A percentile compares a stretch with the other conserved stretches of the same genome.
These are phyloP conservation scores for Hansenula lynferdii DNA, from an alignment of 1,139 yeast species.

Conservation along the genomic window DNA sequence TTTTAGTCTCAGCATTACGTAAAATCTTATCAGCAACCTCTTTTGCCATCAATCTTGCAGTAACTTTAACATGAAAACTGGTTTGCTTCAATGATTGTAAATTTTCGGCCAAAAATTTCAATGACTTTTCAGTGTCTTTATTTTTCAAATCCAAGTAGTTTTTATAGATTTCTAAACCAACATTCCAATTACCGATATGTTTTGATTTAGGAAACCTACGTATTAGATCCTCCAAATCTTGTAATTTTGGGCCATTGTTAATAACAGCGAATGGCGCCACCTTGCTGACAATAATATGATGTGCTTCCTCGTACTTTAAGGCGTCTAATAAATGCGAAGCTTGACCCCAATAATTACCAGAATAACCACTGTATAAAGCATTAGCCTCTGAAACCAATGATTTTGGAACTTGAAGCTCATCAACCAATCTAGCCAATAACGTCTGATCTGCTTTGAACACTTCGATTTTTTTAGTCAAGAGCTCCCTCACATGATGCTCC, in stretches of 20 bases:
- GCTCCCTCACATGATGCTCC: conserved; percentile 34
- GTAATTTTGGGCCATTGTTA: conserved; percentile 33
- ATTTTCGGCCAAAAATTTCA: conserved; percentile 38
- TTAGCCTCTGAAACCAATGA: conserved; percentile 45
- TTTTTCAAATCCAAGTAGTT: conserved; percentile 32
- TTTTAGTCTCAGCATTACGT: conserved; percentile 17
- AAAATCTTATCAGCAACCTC: conserved; percentile 40
- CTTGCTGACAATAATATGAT: conserved; percentile 42
- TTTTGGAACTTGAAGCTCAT: conserved; percentile 40
- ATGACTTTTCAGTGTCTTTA: conserved; percentile 20
- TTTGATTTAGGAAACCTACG: conserved; percentile 42
- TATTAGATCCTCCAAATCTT: conserved; percentile 37
- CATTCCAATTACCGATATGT: conserved; percentile 48
- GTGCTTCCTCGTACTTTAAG: conserved; percentile 58
- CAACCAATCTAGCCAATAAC: conserved; percentile 32
- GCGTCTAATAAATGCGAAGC: conserved; percentile 63
- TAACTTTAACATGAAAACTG: conserved; percentile 36
- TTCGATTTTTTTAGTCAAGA: conserved; percentile 45
- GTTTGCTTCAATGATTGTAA: conserved; percentile 35
- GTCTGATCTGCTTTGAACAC: conserved; percentile 30
- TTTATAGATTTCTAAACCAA: conserved; percentile 54
- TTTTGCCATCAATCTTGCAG: conserved; percentile 47
- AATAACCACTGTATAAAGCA: conserved; percentile 40
- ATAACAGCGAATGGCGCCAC: conserved; percentile 72
- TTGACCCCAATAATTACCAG: conserved; percentile 54